Evolutionary conservation across 1,139 yeast genomes (phyloP), one percentile per base, ranked within the genome.

Genomic region (Diutina ranongensis): DNA sequence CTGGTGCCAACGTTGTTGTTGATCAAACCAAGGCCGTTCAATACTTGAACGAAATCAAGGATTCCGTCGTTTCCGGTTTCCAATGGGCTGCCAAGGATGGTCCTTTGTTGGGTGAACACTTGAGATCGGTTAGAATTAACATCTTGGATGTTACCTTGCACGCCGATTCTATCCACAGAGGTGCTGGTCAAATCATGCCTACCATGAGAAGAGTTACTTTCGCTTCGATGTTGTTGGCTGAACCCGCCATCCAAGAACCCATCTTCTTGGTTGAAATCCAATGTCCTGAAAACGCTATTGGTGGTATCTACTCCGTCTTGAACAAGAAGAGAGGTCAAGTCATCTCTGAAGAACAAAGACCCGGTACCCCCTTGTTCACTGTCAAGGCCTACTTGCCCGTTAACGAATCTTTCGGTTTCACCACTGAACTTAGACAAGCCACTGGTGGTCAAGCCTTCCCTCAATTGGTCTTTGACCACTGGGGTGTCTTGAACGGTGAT

Each of bases 401-500:
- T 65, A 92, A 92, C 78, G 98, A 92, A 81, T 92, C 98, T 52
- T 92, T 92, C 83, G 98, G 98, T 84, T 92, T 92, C 96, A 84
- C 96, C 64, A 92, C 94, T 77, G 95, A 88, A 67, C 85, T 92
- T 70, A 88, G 98, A 83, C 97, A 89, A 78, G 96, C 97, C 67
- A 92, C 98, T 65, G 97, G 97, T 85, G 98, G 98, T 75, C 98
- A 92, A 82, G 98, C 98, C 72, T 92, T 92, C 97, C 98, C 98
- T 77, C 97, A 89, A 80, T 81, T 92, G 94, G 92, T 92, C 73
- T 92, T 92, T 75, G 97, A 89, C 72, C 98, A 92, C 74, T 92
- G 97, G 97, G 78, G 87, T 58, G 72, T 84, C 63, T 76, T 92
- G 78, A 65, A 68, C 60, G 95, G 97, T 74, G 94, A 87, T 72